Evolutionary conservation across 164 flowering plant genomes (phyloP), one percentile per base, ranked within the genome.

Genomic region (Dillenia turbinata): DNA sequence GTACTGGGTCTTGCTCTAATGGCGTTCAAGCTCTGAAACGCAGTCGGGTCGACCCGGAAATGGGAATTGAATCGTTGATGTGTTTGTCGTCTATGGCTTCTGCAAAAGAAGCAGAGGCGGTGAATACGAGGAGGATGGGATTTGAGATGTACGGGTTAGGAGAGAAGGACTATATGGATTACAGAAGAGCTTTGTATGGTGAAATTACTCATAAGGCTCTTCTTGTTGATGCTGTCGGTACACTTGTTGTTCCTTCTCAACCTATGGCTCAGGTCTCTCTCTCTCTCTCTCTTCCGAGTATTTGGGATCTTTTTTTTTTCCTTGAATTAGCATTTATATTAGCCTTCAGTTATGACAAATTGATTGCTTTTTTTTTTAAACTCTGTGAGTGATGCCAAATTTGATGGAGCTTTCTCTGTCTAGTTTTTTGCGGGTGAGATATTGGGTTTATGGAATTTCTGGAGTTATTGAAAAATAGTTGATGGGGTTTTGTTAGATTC

Each of bases 171-270:
- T 93, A 93, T 59, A 78, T 71, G 47, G 93, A 91, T 49, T 91
- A 94, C 55, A 66, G 98, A 60, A 81, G 83, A 68, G 78, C 94
- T 46, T 54, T 86, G 59, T 87, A 87, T 57, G 97, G 97, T n/a
- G 90, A 83, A 19, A 77, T 89, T 57, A 94, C 92, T 45, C 96
- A 91, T 63, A 94, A 78, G 67, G 98, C 96, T 60, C 65, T 94
- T 40, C 76, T 94, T 7, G 98, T 94, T 56, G 98, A 94, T 59
- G 97, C 97, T 14, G 95, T 85, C 63, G 98, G 97, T 7, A 94
- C 98, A 12, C 96, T 94, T 33, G 74, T 94, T 49, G 83, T 86
- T 55, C 97, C 97, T 13, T 79, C 97, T 57, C 96, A 91, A 74
- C 97, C 98, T 73, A 94, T 76, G 86, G 97, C 98, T 10, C 88